These are phyloP conservation scores for Gnomoniopsis smithogilvyi DNA, from an alignment of 2,329 filamentous ascomycete species.

Conservation along the genomic window DNA sequence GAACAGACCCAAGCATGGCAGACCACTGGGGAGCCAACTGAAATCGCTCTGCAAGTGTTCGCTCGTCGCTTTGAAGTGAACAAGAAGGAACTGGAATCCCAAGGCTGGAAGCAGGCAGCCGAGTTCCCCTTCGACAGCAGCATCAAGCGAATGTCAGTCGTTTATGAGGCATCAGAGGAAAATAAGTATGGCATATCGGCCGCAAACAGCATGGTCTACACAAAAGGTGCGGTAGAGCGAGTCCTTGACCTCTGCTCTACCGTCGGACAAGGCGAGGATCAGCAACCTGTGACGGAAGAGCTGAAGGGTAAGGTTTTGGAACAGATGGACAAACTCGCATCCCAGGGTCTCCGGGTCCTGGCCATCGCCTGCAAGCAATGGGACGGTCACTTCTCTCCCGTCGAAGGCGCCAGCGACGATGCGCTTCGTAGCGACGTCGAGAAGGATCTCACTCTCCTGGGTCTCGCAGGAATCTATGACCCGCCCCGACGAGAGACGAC, in stretches of 20 bases:
- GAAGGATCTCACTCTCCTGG: constrained; percentile 66
- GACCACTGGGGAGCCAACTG: constrained; percentile 68
- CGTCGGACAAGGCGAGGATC: constrained; percentile 39
- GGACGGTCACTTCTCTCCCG: constrained; percentile 44
- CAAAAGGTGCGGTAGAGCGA: constrained; percentile 61
- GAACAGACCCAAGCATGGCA: constrained; percentile 58
- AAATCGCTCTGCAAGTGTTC: constrained; percentile 75
- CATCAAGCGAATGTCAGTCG: constrained; percentile 77
- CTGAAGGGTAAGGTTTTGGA: constrained; percentile 46
- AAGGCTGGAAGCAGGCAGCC: constrained; percentile 60
- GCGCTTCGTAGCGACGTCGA: constrained; percentile 61
- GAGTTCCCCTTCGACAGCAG: constrained; percentile 78
- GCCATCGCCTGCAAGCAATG: constrained; percentile 65
- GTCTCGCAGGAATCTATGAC: constrained; percentile 84
- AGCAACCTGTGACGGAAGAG: constrained; percentile 46
- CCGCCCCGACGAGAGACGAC: constrained; percentile 80
- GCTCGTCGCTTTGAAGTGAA: constrained; percentile 63
- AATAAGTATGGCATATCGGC: constrained; percentile 35
- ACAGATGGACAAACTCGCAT: constrained; percentile 58
- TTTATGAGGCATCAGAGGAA: constrained; percentile 52
- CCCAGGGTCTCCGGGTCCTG: constrained; percentile 69
- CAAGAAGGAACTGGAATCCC: constrained; percentile 48
- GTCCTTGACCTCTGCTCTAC: constrained; percentile 54
- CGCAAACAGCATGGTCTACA: constrained; percentile 52
- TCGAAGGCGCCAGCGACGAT: constrained; percentile 34